phyloP scores from a whole-genome alignment of 345 rosid genomes.

The Rhizophora mangle region DNA sequence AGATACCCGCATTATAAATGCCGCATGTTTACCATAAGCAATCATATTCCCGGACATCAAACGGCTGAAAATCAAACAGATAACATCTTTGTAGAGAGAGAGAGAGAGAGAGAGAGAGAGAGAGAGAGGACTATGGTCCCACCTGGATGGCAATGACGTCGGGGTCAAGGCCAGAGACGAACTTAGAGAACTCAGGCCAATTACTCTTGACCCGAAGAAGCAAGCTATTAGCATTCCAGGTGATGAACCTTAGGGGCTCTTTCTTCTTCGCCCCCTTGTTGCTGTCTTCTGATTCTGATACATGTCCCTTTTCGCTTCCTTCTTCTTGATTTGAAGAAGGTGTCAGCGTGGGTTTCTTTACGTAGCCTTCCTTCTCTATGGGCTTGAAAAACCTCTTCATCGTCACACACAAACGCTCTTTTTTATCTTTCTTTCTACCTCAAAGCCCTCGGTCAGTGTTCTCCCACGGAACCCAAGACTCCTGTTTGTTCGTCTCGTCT shows the following conservation, averaged over 20 bases:
- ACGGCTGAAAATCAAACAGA: neutral
- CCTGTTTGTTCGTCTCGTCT: too few species aligned
- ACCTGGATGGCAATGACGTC: constrained; percentile 92
- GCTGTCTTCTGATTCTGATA: constrained; percentile 22
- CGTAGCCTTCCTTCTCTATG: constrained; percentile 66
- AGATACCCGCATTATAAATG: neutral
- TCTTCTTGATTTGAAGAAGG: constrained; percentile 25
- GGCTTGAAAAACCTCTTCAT: constrained; percentile 99
- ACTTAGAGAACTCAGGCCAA: constrained; percentile 73
- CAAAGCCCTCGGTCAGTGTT: neutral
- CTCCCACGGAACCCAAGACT: neutral
- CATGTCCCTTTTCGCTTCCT: constrained; percentile 9
- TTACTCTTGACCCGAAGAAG: constrained; percentile 88
- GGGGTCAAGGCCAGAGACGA: constrained; percentile 65
- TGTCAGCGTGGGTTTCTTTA: constrained; percentile 60
- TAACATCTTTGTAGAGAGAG: neutral
- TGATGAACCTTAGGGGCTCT: constrained; percentile 74
- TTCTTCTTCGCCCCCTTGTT: constrained; percentile 15
- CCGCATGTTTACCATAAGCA: too few species aligned
- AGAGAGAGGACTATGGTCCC: neutral
- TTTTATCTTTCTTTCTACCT: neutral
- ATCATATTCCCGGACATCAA: neutral
- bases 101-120: neutral
- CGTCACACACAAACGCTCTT: neutral
- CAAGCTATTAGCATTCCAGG: constrained; percentile 96